A percentile compares a stretch with the other conserved stretches of the same genome.
Conservation (phyloP, 78 protist species). For the Polysphondylium violaceum region DNA sequence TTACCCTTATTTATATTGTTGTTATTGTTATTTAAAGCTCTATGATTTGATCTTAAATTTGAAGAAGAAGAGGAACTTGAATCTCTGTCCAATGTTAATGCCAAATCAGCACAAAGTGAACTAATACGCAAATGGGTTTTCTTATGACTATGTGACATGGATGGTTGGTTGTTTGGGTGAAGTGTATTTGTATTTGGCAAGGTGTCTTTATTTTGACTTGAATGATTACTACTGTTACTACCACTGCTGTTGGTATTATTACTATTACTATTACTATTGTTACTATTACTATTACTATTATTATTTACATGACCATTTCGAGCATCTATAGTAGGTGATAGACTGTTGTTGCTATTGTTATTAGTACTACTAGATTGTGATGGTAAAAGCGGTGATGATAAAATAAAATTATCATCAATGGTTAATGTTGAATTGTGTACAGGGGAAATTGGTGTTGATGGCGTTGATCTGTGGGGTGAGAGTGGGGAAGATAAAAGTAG, state of each 20-base stretch:
- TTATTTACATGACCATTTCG: too few species aligned
- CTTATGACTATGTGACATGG: background rate
- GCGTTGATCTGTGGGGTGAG: too few species aligned
- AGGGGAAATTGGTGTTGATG: too few species aligned
- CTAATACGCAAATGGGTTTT: slow-evolving; percentile 71
- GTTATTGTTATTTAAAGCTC: background rate
- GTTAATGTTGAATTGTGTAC: too few species aligned
- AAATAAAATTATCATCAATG: too few species aligned
- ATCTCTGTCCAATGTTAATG: slow-evolving; percentile 38
- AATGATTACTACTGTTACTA: background rate
- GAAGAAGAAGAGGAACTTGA: background rate
- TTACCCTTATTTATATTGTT: background rate
- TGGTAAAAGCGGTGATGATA: too few species aligned
- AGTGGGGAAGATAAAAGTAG: too few species aligned
- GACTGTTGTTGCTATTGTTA: too few species aligned
- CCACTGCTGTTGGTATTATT: background rate
- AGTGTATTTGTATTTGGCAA: background rate
- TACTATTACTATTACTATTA: background rate
- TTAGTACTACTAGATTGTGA: too few species aligned
- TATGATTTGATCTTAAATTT: background rate
- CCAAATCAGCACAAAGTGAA: slow-evolving; percentile 61
- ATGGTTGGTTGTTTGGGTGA: background rate
- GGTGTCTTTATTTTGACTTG: background rate
- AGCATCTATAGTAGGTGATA: background rate
- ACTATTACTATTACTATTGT: background rate